Conservation (phyloP, 2,329 filamentous ascomycete genomes). For the Ilyonectria sp. region DNA sequence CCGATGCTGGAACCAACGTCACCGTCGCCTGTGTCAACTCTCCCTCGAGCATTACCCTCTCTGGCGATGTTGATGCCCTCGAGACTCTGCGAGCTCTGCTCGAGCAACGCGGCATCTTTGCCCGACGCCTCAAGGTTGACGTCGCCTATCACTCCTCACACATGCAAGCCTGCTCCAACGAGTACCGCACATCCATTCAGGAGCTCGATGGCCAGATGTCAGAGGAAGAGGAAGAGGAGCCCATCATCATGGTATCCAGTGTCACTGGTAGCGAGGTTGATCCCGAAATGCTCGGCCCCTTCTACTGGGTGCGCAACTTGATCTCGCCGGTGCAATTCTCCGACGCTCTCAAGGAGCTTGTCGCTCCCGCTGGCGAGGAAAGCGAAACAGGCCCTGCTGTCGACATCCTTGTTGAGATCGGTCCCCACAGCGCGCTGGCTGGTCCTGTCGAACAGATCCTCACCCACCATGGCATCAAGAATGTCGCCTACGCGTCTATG, state of each 20-base stretch:
- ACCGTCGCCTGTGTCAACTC: conserved; percentile 63
- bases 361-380: conserved; percentile 11
- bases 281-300: conserved; percentile 52
- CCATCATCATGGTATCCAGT: conserved; percentile 26
- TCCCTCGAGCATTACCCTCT: conserved; percentile 63
- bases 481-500: conserved; percentile 33
- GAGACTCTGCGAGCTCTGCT: conserved; percentile 53
- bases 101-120: conserved; percentile 60
- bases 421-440: conserved; percentile 46
- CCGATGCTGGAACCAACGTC: not conserved
- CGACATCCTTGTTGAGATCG: conserved; percentile 43
- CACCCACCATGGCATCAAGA: conserved; percentile 13
- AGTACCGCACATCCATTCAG: not conserved
- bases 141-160: conserved; percentile 15
- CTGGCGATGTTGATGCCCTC: conserved; percentile 60
- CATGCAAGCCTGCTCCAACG: conserved; percentile 1
- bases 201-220: not conserved
- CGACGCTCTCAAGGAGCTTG: conserved; percentile 11
- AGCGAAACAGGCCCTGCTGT: not conserved
- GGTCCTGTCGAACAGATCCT: conserved; percentile 46
- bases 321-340: conserved; percentile 61
- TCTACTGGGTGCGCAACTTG: conserved; percentile 63
- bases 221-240: not conserved
- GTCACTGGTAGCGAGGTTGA: conserved; percentile 19
- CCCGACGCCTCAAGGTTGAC: conserved; percentile 53